Percentiles rank a stretch among this genome's conserved stretches.
Evolutionary conservation across 2,329 filamentous ascomycete genomes (phyloP).

Genomic region (Fusarium luffae): DNA sequence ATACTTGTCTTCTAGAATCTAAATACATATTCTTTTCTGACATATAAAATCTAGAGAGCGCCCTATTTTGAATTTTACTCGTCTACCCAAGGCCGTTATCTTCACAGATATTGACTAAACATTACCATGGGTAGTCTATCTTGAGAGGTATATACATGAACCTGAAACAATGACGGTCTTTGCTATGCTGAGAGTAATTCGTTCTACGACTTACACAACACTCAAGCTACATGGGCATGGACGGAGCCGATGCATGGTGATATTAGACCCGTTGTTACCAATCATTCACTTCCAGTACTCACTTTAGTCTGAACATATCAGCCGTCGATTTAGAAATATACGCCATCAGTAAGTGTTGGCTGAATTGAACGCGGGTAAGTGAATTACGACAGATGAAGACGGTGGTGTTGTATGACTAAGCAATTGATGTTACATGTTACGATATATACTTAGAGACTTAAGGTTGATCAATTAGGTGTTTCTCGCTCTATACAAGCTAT

Average conservation of each 20-base stretch:
- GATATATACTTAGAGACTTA: background rate
- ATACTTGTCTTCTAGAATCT: background rate
- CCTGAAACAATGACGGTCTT: background rate
- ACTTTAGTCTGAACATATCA: fast-evolving
- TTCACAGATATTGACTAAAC: background rate
- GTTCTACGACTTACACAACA: background rate
- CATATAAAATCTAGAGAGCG: background rate
- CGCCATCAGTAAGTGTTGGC: background rate
- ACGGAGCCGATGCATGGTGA: background rate
- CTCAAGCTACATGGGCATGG: background rate
- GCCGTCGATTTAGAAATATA: background rate
- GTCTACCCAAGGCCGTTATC: background rate
- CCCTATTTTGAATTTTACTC: background rate
- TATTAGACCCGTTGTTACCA: background rate
- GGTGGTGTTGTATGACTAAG: background rate
- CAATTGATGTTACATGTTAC: background rate
- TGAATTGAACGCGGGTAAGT: background rate
- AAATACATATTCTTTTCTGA: background rate
- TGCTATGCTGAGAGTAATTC: background rate
- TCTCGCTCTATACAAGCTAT: fast-evolving
- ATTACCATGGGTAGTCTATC: background rate
- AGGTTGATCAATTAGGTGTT: background rate
- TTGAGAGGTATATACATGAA: background rate
- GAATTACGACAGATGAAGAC: background rate
- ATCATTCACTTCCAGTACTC: background rate